These are phyloP conservation scores for Mycena sp. DNA, from an alignment of 1,284 basidiomycete genomes.

Conservation along the genomic window DNA sequence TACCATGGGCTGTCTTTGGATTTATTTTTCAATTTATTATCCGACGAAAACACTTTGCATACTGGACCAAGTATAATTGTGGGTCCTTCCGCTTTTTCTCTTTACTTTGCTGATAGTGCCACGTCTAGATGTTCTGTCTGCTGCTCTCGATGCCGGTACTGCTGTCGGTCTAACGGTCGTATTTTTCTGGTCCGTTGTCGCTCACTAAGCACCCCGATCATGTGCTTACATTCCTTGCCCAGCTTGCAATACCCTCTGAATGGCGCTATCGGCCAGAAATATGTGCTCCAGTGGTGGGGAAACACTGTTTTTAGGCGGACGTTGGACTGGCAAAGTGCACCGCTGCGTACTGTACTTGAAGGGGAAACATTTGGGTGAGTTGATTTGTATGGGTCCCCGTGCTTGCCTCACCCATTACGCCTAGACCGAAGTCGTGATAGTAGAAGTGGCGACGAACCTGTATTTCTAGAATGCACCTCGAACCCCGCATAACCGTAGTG, in stretches of 20 bases:
- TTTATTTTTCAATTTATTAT: slow-evolving; percentile 75
- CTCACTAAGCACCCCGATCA: not conserved
- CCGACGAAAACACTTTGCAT: slow-evolving; percentile 66
- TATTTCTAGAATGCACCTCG: slow-evolving; percentile 23
- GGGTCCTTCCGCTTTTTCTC: slow-evolving; percentile 28
- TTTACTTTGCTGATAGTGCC: not conserved
- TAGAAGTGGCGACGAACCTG: slow-evolving; percentile 1
- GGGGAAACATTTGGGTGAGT: slow-evolving; percentile 29
- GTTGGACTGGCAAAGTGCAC: slow-evolving; percentile 18
- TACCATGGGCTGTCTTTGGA: slow-evolving; percentile 66
- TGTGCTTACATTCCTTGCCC: not conserved
- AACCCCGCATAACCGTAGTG: no score
- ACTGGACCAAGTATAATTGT: slow-evolving; percentile 78
- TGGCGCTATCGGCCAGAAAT: slow-evolving; percentile 14
- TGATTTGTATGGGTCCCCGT: not conserved
- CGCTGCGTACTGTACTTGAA: slow-evolving; percentile 7
- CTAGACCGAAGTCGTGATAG: slow-evolving; percentile 3
- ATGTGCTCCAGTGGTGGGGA: slow-evolving; percentile 29
- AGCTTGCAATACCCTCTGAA: slow-evolving; percentile 27
- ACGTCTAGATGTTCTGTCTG: slow-evolving; percentile 58
- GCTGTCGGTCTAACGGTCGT: slow-evolving; percentile 57
- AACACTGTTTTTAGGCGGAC: slow-evolving; percentile 24
- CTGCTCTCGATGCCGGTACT: slow-evolving; percentile 60
- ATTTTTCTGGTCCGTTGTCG: slow-evolving; percentile 55
- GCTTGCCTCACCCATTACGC: not conserved